phyloP scores from a whole-genome alignment of 2,329 filamentous ascomycete genomes.

The Paraphoma chrysanthemicola region DNA sequence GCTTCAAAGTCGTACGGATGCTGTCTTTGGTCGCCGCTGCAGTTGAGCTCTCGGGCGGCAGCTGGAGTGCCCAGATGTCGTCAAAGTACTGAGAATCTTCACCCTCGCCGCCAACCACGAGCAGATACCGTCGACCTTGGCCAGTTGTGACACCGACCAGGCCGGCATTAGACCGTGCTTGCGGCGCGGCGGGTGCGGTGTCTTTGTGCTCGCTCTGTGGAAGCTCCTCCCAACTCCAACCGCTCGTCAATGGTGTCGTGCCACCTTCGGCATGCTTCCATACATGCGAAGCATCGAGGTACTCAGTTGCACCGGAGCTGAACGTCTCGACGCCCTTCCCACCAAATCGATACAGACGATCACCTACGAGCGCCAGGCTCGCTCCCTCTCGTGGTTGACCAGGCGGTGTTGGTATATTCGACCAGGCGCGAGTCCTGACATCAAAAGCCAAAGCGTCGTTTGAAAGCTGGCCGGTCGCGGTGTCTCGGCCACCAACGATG shows the following conservation, averaged over 20 bases:
- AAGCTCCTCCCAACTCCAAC: slow-evolving; percentile 43
- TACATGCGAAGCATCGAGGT: slow-evolving; percentile 42
- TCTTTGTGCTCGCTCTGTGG: slow-evolving; percentile 19
- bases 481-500: slow-evolving; percentile 55
- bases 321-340: slow-evolving; percentile 37
- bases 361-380: slow-evolving; percentile 53
- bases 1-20: slow-evolving; percentile 53
- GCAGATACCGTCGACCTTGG: slow-evolving; percentile 60
- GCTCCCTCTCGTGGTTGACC: slow-evolving; percentile 45
- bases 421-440: slow-evolving; percentile 58
- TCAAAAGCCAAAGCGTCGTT: slow-evolving; percentile 62
- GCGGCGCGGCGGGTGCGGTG: slow-evolving; percentile 38
- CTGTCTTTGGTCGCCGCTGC: slow-evolving; percentile 60
- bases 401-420: slow-evolving; percentile 55
- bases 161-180: slow-evolving; percentile 52
- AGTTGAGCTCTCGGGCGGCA: slow-evolving; percentile 55
- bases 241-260: slow-evolving; percentile 41
- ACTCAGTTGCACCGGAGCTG: slow-evolving; percentile 29
- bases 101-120: slow-evolving; percentile 58
- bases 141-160: slow-evolving; percentile 59
- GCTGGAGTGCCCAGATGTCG: slow-evolving; percentile 63
- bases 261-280: slow-evolving; percentile 45
- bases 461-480: slow-evolving; percentile 28
- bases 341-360: slow-evolving; percentile 57
- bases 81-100: slow-evolving; percentile 35